Conservation (phyloP, 257 asterid species). For the Gentiana macrophylla region DNA sequence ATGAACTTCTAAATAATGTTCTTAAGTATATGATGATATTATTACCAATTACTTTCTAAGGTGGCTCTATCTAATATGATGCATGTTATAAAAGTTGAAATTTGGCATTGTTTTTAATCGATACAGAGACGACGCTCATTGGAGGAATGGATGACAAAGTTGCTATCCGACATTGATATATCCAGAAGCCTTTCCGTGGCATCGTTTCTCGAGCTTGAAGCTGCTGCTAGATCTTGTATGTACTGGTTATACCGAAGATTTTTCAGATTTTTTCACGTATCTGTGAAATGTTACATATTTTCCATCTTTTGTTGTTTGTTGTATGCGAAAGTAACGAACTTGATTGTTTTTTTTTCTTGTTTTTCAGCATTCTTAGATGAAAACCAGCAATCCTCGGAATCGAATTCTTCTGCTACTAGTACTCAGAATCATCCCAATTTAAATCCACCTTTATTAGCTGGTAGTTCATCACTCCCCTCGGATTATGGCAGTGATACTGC, state of each 20-base stretch:
- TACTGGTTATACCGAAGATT: slow-evolving; percentile 9
- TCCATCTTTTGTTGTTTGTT: neutral
- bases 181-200: slow-evolving; percentile 81
- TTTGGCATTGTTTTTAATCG: slow-evolving; percentile 10
- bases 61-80: neutral
- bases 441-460: slow-evolving; percentile 35
- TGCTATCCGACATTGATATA: slow-evolving; percentile 79
- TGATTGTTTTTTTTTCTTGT: slow-evolving; percentile 8
- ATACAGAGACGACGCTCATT: slow-evolving; percentile 77
- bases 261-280: slow-evolving; percentile 4
- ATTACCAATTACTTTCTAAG: neutral
- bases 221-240: slow-evolving; percentile 93
- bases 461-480: slow-evolving; percentile 61
- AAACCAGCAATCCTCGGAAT: slow-evolving; percentile 40
- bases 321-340: neutral
- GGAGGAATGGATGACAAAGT: slow-evolving; percentile 89
- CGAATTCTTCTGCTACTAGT: slow-evolving; percentile 32
- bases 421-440: slow-evolving; percentile 38
- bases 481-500: slow-evolving; percentile 92
- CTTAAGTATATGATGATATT: neutral
- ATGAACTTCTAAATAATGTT: too few relatives aligned
- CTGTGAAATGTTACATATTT: neutral
- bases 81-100: neutral
- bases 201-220: slow-evolving; percentile 94
- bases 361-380: slow-evolving; percentile 87